Base-by-base conservation (phyloP, 2,329 filamentous ascomycete genomes). In the Annulohypoxylon truncatum region DNA sequence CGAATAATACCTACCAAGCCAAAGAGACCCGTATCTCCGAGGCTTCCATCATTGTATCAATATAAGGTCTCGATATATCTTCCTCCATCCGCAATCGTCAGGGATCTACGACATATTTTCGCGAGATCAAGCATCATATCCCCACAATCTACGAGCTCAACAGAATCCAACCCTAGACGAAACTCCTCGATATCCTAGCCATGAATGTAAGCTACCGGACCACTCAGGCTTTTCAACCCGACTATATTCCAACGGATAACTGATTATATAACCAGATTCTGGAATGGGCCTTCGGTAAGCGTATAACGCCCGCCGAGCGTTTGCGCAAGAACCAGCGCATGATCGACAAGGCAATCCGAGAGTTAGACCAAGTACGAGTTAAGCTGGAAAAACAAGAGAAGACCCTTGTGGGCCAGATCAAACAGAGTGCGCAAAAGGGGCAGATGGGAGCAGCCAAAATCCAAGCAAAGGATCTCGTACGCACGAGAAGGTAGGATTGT, bases 361-460 rank as follows among this genome's bases (percentile, higher is more conserved):
- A 99, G 79, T 88, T 99, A 56, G 96, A 99, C 77, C 91, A 97
- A 69, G 95, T 97, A 79, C 88, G 96, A 62, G 90, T 94, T 70
- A 99, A 99, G 83, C 85, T 99, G 29, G 96, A 99, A 83, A 97
- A 97, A 77, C 96, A 99, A 79, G 96, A 99, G 84, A 98, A 97
- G 89, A 97, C 97, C 76, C 85, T 99, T 57, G 91, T 97, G 57
- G 87, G 90, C 70, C 95, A 98, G 77, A 99, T 99, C 83, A 98
- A 97, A 84, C 96, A 97, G 83, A 97, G 92, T 76, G 96, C 96
- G 58, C 97, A 99, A 83, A 97, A 96, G 84, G 94, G 94, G 4
- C 95, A 99, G 82, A 96, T 98, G 87, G 95, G 94, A n/a, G 94
- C 96, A 12, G 93, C 95, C 80, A 97, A 97, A 83, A 97, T 99